Conservation (phyloP, 768 basidiomycete genomes). For the Mycena venus region DNA sequence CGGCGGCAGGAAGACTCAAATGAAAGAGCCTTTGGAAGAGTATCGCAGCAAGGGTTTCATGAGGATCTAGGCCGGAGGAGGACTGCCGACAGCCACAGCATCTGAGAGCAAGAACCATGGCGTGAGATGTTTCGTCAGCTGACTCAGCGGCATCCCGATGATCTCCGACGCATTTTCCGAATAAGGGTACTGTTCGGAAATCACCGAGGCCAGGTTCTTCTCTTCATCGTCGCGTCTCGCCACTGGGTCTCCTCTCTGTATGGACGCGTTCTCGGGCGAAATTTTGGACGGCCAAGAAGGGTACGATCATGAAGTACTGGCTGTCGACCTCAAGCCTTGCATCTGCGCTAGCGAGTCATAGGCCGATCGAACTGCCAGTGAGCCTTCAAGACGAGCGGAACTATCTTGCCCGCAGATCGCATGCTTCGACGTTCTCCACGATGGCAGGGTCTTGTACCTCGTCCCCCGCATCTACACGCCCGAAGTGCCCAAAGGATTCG, state of each 20-base stretch:
- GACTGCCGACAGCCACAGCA: conserved; percentile 9
- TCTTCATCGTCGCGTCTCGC: background rate
- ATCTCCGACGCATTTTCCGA: conserved; percentile 8
- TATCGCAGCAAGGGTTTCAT: background rate
- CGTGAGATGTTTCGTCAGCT: conserved; percentile 10
- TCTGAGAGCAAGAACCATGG: conserved; percentile 6
- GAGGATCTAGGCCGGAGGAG: background rate
- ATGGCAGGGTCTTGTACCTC: too few relatives aligned
- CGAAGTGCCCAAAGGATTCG: too few relatives aligned
- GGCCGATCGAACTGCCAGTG: too few relatives aligned
- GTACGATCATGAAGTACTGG: background rate
- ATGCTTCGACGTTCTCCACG: too few relatives aligned
- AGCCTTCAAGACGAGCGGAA: too few relatives aligned
- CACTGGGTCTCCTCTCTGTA: background rate
- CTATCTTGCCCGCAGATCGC: too few relatives aligned
- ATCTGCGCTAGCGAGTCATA: background rate
- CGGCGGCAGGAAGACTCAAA: background rate
- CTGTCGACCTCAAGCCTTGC: background rate
- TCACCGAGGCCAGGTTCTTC: conserved; percentile 4
- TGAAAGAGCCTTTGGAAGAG: background rate
- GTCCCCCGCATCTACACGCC: too few relatives aligned
- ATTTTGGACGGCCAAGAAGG: background rate
- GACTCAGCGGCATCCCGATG: conserved; percentile 1
- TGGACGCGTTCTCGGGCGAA: background rate
- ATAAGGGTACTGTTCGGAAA: conserved; percentile 1